Evolutionary conservation across 2,329 filamentous ascomycete genomes (phyloP), one percentile per base, ranked within the genome.

Genomic region (Chrysoporthe cubensis): DNA sequence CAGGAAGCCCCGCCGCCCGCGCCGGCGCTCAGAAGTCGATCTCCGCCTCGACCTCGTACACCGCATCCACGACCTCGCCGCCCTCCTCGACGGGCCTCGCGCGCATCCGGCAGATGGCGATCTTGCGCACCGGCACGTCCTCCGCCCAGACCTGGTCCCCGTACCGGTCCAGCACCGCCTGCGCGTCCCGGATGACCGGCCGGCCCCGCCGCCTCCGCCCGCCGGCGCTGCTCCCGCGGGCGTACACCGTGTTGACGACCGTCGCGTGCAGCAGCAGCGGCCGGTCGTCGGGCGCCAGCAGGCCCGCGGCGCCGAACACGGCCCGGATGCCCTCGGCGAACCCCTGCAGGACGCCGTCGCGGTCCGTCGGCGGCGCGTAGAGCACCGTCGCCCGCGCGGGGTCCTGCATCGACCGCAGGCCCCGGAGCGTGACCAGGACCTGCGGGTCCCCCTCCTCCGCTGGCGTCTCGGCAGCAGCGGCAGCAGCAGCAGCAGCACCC

Each of bases 51-150:
- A 85, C 83, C 70, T 85, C 84, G 69, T 88, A 88, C 14, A 76
- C 83, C 71, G 81, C 82, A 65, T 86, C 84, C 11, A 84, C 85
- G 2, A 84, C 82, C 26, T 76, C 75, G 0, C 79, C 79, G 46
- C 84, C 80, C 8, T 85, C 80, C 40, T 87, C 78, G 21, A 80
- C 80, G 73, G 86, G 88, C 82, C 89, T 91, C 11, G 93, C 93
- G 0, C 94, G 93, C 94, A 97, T 97, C 75, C 88, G 89, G 76
- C 93, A 97, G 48, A 97, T 89, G 61, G 90, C 89, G 52, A 97
- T 79, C 68, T 83, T 86, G 66, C 93, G 88, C n/a, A 97, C 76
- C 18, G 82, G 80, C 34, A 95, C 81, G 62, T 87, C 80, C 65
- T 88, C 82, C 72, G 91, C 88, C 93, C 94, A 97, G 0, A 88